Conservation (phyloP, 2,329 filamentous ascomycete species). For the Neoscytalidium dimidiatum region DNA sequence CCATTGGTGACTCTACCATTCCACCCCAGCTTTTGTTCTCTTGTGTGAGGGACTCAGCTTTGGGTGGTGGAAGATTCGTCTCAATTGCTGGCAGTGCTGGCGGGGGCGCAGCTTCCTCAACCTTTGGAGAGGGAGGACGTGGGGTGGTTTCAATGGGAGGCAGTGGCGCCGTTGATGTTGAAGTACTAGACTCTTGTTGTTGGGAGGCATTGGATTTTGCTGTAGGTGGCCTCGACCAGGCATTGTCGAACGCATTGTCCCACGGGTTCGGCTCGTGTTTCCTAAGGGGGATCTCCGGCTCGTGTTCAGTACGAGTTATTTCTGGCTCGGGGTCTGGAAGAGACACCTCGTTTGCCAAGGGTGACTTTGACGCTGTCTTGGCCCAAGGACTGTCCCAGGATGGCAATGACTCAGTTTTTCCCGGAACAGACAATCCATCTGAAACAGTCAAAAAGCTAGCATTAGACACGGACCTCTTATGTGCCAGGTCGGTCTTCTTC, state of each 20-base stretch:
- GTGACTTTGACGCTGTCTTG: constrained; percentile 3
- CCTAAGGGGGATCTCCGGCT: constrained; percentile 11
- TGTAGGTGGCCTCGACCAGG: constrained; percentile 8
- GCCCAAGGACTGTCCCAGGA: constrained; percentile 11
- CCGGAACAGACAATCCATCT: background rate
- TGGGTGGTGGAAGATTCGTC: background rate
- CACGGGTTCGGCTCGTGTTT: constrained; percentile 15
- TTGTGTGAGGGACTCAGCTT: background rate
- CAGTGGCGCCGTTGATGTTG: background rate
- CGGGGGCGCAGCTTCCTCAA: background rate
- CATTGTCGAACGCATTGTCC: constrained; percentile 15
- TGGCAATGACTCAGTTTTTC: background rate
- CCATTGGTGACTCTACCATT: constrained; percentile 1
- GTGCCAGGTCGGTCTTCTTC: constrained; percentile 4
- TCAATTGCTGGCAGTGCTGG: background rate
- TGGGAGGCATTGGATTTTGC: constrained; percentile 7
- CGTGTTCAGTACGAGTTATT: constrained; percentile 13
- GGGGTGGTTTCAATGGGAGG: background rate
- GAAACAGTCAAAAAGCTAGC: constrained; percentile 3
- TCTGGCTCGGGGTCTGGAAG: constrained; percentile 10
- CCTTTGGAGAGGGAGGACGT: background rate
- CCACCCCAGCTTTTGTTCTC: constrained; percentile 2
- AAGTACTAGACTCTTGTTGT: background rate
- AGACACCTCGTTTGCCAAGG: background rate
- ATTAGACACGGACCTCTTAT: constrained; percentile 14